Conservation (phyloP, 495 filamentous ascomycete species). For the Delitschia confertaspora region DNA sequence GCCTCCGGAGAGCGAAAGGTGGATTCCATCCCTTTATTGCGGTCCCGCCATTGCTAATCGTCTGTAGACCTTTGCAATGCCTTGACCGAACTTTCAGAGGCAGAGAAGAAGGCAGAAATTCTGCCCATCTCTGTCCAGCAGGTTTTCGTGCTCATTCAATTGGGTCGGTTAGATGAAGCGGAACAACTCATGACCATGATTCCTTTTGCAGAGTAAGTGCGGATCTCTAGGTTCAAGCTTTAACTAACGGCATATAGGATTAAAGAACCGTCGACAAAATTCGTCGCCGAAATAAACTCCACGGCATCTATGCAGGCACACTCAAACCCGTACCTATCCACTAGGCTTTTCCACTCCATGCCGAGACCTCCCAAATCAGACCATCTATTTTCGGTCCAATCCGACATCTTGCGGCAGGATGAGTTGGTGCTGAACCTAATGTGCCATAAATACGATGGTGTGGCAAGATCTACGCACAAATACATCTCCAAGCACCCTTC, state of each 20-base stretch:
- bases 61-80: conserved; percentile 66
- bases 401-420: conserved; percentile 58
- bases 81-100: conserved; percentile 70
- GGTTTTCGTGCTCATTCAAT: conserved; percentile 62
- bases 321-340: conserved; percentile 69
- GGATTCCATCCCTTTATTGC: conserved; percentile 15
- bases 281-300: conserved; percentile 71
- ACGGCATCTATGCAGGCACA: conserved; percentile 48
- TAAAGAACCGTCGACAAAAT: conserved; percentile 64
- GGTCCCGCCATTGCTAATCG: background rate
- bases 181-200: conserved; percentile 56
- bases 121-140: conserved; percentile 82
- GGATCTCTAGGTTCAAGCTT: conserved; percentile 3
- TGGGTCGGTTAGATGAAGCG: conserved; percentile 69
- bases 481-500: conserved; percentile 45
- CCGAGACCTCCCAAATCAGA: conserved; percentile 54
- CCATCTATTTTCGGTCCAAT: conserved; percentile 69
- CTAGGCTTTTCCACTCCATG: conserved; percentile 54
- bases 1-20: conserved; percentile 76
- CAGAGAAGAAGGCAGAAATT: conserved; percentile 75
- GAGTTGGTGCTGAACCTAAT: conserved; percentile 64
- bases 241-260: conserved; percentile 48
- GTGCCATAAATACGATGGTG: conserved; percentile 65
- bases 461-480: conserved; percentile 56
- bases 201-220: conserved; percentile 50